Base-by-base conservation (phyloP, 2,329 filamentous ascomycete genomes). In the Exophiala xenobiotica region DNA sequence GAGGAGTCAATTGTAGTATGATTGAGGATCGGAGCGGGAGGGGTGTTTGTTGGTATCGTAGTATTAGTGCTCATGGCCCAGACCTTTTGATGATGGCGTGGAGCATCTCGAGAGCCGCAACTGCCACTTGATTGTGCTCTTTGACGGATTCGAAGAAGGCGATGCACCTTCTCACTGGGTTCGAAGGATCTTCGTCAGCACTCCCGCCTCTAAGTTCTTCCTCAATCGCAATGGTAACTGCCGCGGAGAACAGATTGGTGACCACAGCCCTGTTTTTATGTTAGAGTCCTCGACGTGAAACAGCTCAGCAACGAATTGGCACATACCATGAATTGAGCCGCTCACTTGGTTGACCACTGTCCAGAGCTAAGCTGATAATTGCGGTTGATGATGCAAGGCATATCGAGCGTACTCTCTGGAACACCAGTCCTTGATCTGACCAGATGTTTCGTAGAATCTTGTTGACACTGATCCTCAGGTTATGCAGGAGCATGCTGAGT, bases 211-310 rank as follows among this genome's bases (percentile, higher is more conserved):
- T 12, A 16, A 35, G 38, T 26, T 41, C 4, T 26, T 41, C 38
- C n/a, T 41, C 23, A 14, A 22, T 41, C n/a, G 38, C 38, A 14
- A 41, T 41, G 12, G 38, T 26, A 4, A 41, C 38, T 22, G 38
- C 38, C n/a, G 23, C 38, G 20, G 31, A 35, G 31, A 35, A 35
- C 18, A 35, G 31, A 16, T 35, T 16, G n/a, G n/a, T 14, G n/a
- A 35, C 31, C 5, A 35, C 31, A 16, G 31, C 31, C 31, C 31
- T 35, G 12, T 27, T 27, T 27, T 14, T 35, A 3, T 6, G 9
- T 35, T 14, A 27, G 26, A 16, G 31, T 35, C 31, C 31, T 4
- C 8, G n/a, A 14, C n/a, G 9, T 14, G n/a, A 35, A 14, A 3
- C n/a, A n/a, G n/a, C n/a, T n/a, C n/a, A n/a, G n/a, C n/a, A n/a